Evolutionary conservation across 768 basidiomycete species (phyloP), one percentile per base, ranked within the genome.

Genomic region (Macrolepiota fuliginosa): DNA sequence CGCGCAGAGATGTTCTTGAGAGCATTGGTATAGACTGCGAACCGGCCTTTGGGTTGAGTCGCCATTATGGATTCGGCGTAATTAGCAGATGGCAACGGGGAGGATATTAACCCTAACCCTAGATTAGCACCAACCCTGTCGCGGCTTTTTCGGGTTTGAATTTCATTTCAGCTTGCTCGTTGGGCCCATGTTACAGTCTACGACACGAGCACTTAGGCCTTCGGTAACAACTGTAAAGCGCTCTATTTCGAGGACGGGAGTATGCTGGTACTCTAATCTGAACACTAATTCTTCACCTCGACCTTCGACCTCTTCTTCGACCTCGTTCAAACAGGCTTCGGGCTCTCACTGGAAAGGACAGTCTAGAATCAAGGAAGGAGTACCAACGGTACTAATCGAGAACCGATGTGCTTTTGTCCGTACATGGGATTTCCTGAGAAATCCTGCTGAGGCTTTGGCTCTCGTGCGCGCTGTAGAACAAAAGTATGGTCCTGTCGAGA

Each of bases 1-100:
- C 87, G 83, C 5, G 79, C 73, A 17, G 94, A 87, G 11, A 94
- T 68, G 1, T 80, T 74, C 17, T 79, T 74, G 35, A 95, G 81
- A 0, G 83, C 82, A 32, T 80, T 72, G 64, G 73, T 83, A 75
- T 83, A 89, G 6, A 78, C 76, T 5, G 75, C 69, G 61, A 83
- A 79, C 35, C 76, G 75, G 60, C 73, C 70, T 47, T 69, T 56
- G 11, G 67, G 67, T 22, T 64, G 50, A 15, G 42, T 54, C 19
- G 66, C 52, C 68, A 70, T 70, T 45, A 17, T 9, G 19, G 19
- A 45, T 9, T 9, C 49, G 32, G 32, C 51, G 56, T 36, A 32
- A 36, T 47, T 35, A 29, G 50, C 49, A 36, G 56, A 49, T 35
- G 40, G 37, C n/a, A 36, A 46, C 15, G 45, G 39, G 17, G 2